phyloP scores from a whole-genome alignment of 2,329 filamentous ascomycete species.

The Microcera coccophila region DNA sequence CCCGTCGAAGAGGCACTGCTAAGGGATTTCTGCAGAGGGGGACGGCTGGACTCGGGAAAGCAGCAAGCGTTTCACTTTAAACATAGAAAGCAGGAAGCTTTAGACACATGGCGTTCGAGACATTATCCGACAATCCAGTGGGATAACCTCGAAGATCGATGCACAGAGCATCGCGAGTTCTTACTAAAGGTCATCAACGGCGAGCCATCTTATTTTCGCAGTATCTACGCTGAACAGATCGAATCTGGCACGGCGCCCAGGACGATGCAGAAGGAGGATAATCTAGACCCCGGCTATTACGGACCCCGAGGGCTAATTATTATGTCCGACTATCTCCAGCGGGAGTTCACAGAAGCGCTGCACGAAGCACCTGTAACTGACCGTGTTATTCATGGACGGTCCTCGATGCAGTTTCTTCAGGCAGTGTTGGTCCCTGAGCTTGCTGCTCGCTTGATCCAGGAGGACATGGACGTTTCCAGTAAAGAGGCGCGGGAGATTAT shows the following conservation, averaged over 20 bases:
- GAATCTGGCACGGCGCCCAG: slow-evolving; percentile 52
- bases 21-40: slow-evolving; percentile 46
- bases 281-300: slow-evolving; percentile 75
- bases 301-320: slow-evolving; percentile 67
- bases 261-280: slow-evolving; percentile 56
- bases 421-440: slow-evolving; percentile 73
- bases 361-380: slow-evolving; percentile 62
- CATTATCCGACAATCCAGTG: slow-evolving; percentile 72
- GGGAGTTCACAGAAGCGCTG: slow-evolving; percentile 55
- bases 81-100: slow-evolving; percentile 56
- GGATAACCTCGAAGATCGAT: slow-evolving; percentile 55
- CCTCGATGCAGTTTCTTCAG: slow-evolving; percentile 67
- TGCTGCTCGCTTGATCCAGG: slow-evolving; percentile 51
- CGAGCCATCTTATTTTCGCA: slow-evolving; percentile 58
- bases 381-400: slow-evolving; percentile 60
- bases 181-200: slow-evolving; percentile 59
- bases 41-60: slow-evolving; percentile 51
- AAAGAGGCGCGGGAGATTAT: slow-evolving; percentile 53
- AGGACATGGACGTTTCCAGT: slow-evolving; percentile 48
- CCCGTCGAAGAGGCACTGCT: slow-evolving; percentile 54
- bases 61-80: slow-evolving; percentile 61
- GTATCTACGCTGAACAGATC: slow-evolving; percentile 52
- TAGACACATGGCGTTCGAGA: slow-evolving; percentile 43
- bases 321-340: slow-evolving; percentile 68
- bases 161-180: slow-evolving; percentile 51